Conservation (phyloP, 441 rosid species). For the Erysimum cheiri region DNA sequence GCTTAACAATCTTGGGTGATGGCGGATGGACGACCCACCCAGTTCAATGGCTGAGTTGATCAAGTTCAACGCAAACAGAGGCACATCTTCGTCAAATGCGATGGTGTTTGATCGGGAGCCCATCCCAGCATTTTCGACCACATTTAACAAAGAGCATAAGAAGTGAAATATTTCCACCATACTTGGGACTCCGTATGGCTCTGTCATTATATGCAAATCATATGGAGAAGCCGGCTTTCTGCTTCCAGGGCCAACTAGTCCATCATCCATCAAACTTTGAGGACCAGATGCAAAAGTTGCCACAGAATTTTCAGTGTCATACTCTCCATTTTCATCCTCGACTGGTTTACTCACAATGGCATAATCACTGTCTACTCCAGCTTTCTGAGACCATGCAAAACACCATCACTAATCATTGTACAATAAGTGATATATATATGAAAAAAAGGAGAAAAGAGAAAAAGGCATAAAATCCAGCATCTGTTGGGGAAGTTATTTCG, state of each 20-base stretch:
- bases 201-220: conserved; percentile 72
- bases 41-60: conserved; percentile 79
- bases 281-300: conserved; percentile 58
- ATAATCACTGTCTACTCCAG: conserved; percentile 59
- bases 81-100: conserved; percentile 82
- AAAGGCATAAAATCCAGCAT: conserved; percentile 10
- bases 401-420: conserved; percentile 20
- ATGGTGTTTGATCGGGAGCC: conserved; percentile 65
- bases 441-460: conserved; percentile 23
- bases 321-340: conserved; percentile 68
- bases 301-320: conserved; percentile 57
- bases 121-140: conserved; percentile 64
- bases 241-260: conserved; percentile 51
- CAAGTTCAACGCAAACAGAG: conserved; percentile 77
- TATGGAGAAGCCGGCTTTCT: conserved; percentile 55
- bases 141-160: conserved; percentile 65
- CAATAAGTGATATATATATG: conserved; percentile 7
- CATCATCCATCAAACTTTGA: conserved; percentile 58
- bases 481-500: neutral
- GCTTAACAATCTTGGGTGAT: conserved; percentile 71
- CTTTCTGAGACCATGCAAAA: conserved; percentile 51
- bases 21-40: conserved; percentile 66
- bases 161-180: conserved; percentile 87
- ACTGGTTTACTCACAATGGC: conserved; percentile 61
- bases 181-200: conserved; percentile 76